A percentile compares a stretch with the other conserved stretches of the same genome.
Evolutionary conservation across 495 filamentous ascomycete genomes (phyloP).

Genomic region (Aspergillus olivimuriae): DNA sequence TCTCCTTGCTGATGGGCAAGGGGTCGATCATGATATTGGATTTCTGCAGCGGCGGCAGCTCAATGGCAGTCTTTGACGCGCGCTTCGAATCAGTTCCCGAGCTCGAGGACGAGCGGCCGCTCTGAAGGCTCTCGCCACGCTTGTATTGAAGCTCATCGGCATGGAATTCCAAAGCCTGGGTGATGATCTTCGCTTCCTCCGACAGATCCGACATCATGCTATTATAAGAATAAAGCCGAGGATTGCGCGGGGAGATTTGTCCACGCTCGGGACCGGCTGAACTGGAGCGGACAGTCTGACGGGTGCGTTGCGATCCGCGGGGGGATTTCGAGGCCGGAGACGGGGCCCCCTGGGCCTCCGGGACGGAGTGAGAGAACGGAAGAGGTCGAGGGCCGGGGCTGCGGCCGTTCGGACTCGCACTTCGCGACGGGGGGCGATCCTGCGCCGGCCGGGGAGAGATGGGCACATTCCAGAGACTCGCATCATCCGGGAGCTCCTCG

Average conservation of each 20-base stretch:
- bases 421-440: slow-evolving; percentile 52
- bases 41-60: slow-evolving; percentile 76
- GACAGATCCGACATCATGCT: slow-evolving; percentile 70
- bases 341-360: slow-evolving; percentile 12
- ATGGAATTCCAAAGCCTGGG: slow-evolving; percentile 81
- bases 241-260: slow-evolving; percentile 42
- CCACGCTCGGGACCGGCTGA: slow-evolving; percentile 40
- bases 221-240: slow-evolving; percentile 81
- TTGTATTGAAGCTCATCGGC: slow-evolving; percentile 57
- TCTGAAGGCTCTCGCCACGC: slow-evolving; percentile 46
- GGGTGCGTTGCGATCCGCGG: slow-evolving; percentile 26
- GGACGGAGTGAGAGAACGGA: slow-evolving; percentile 36
- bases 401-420: slow-evolving; percentile 49
- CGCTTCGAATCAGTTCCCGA: slow-evolving; percentile 50
- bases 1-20: slow-evolving; percentile 91
- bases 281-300: slow-evolving; percentile 29
- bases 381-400: slow-evolving; percentile 35
- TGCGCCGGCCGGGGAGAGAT: slow-evolving; percentile 76
- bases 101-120: slow-evolving; percentile 35
- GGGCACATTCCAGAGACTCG: slow-evolving; percentile 87
- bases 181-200: slow-evolving; percentile 83
- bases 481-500: slow-evolving; percentile 88
- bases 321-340: slow-evolving; percentile 20
- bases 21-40: slow-evolving; percentile 96
- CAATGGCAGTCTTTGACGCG: slow-evolving; percentile 45